These are phyloP conservation scores for Crataegus laevigata DNA, from an alignment of 306 rosid genomes.

Conservation along the genomic window DNA sequence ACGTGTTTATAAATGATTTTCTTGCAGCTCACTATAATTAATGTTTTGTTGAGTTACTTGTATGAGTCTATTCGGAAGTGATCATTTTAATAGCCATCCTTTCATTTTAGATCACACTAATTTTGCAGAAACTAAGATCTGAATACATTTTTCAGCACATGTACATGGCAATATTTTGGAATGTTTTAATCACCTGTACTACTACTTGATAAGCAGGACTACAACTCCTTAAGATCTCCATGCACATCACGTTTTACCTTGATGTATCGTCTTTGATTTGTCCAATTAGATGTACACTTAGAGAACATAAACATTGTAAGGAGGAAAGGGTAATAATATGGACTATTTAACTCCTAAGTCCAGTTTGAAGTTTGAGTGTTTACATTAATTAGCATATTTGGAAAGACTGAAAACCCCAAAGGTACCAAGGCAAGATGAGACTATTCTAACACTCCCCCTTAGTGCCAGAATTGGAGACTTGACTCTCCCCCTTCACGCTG, in stretches of 20 bases:
- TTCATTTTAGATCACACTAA: background rate
- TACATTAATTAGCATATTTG: background rate
- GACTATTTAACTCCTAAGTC: background rate
- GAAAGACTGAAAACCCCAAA: background rate
- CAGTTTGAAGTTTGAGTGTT: background rate
- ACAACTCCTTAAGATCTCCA: background rate
- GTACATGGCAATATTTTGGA: background rate
- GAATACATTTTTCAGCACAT: background rate
- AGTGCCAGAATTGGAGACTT: background rate
- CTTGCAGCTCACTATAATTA: background rate
- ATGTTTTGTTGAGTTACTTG: background rate
- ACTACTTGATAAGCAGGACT: background rate
- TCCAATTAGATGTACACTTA: background rate
- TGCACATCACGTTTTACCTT: background rate
- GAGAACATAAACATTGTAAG: background rate
- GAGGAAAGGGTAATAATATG: background rate
- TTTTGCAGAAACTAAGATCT: background rate
- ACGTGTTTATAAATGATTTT: background rate
- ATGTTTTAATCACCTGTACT: background rate
- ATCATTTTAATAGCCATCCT: background rate
- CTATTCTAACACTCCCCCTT: background rate
- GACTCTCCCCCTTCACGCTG: background rate
- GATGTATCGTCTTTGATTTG: background rate
- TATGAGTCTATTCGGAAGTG: background rate
- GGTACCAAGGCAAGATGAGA: background rate